A percentile compares a stretch with the other conserved stretches of the same genome.
phyloP scores from a whole-genome alignment of 2,329 filamentous ascomycete species.

The Plectosphaerella cucumerina region DNA sequence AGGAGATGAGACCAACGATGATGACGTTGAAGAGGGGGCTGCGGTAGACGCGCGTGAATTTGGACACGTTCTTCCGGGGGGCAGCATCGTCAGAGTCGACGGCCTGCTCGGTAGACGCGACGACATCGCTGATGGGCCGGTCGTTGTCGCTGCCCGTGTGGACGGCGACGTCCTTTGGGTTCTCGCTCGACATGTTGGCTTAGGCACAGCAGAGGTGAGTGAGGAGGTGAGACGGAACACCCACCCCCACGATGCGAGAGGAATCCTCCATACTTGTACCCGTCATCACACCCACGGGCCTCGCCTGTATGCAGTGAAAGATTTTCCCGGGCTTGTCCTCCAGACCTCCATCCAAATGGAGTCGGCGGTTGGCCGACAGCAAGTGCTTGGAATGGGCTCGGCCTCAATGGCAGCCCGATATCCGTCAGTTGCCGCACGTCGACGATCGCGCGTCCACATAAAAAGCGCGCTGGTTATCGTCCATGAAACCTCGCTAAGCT shows the following conservation, averaged over 20 bases:
- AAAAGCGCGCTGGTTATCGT: too few relatives aligned
- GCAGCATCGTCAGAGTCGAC: conserved; percentile 6
- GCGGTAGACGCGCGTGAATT: conserved; percentile 32
- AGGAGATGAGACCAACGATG: conserved; percentile 36
- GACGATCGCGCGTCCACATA: too few relatives aligned
- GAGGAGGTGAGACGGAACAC: not conserved
- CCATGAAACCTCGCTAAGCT: not conserved
- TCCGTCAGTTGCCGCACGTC: too few relatives aligned
- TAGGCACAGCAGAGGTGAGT: not conserved
- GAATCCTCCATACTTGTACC: too few relatives aligned
- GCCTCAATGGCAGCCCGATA: too few relatives aligned
- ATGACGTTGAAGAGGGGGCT: conserved; percentile 43
- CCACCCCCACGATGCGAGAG: too few relatives aligned
- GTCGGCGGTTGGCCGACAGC: too few relatives aligned
- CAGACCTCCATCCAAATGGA: too few relatives aligned
- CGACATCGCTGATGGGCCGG: not conserved
- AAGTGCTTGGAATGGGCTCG: too few relatives aligned
- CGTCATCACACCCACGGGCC: too few relatives aligned
- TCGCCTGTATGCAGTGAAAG: too few relatives aligned
- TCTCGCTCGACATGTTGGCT: not conserved
- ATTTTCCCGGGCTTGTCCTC: too few relatives aligned
- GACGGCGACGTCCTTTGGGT: not conserved
- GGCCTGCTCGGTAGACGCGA: conserved; percentile 4
- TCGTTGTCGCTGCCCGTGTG: conserved; percentile 2
- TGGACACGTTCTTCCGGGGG: conserved; percentile 18